These are phyloP conservation scores for Hyaloscypha hepaticicola DNA, from an alignment of 495 filamentous ascomycete genomes.

Conservation along the genomic window DNA sequence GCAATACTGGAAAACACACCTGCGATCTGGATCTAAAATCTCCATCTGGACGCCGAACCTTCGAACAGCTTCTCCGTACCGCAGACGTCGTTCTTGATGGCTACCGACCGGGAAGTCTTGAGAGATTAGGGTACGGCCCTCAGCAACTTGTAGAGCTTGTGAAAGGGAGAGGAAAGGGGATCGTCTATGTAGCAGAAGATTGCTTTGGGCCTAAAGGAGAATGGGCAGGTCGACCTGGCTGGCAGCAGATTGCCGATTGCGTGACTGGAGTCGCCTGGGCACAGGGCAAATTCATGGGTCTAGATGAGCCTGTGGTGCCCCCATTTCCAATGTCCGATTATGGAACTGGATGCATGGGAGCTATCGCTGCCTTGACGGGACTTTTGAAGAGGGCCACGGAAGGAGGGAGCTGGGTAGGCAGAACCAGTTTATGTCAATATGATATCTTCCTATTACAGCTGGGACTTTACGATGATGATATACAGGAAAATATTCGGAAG, in stretches of 20 bases:
- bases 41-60: slow-evolving; percentile 49
- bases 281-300: slow-evolving; percentile 69
- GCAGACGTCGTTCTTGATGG: slow-evolving; percentile 65
- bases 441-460: slow-evolving; percentile 65
- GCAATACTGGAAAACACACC: slow-evolving; percentile 65
- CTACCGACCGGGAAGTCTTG: slow-evolving; percentile 66
- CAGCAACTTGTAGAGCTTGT: slow-evolving; percentile 51
- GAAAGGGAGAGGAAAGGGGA: slow-evolving; percentile 54
- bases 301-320: slow-evolving; percentile 68
- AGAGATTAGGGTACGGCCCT: slow-evolving; percentile 61
- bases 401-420: slow-evolving; percentile 65
- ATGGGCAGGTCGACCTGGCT: slow-evolving; percentile 50
- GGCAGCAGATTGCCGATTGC: slow-evolving; percentile 60
- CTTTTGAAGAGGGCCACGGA: slow-evolving; percentile 59
- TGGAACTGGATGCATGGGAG: slow-evolving; percentile 65
- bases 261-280: slow-evolving; percentile 70
- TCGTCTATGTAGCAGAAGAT: slow-evolving; percentile 71
- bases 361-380: slow-evolving; percentile 61
- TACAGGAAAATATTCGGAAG: slow-evolving; percentile 55
- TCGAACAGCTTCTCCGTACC: slow-evolving; percentile 55
- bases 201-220: slow-evolving; percentile 62
- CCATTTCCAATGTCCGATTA: slow-evolving; percentile 84
- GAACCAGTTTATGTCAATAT: slow-evolving; percentile 65
- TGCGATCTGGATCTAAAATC: slow-evolving; percentile 55
- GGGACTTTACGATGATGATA: slow-evolving; percentile 55